Conservation (phyloP, 2,329 filamentous ascomycete species). For the Bipolaris victoriae region DNA sequence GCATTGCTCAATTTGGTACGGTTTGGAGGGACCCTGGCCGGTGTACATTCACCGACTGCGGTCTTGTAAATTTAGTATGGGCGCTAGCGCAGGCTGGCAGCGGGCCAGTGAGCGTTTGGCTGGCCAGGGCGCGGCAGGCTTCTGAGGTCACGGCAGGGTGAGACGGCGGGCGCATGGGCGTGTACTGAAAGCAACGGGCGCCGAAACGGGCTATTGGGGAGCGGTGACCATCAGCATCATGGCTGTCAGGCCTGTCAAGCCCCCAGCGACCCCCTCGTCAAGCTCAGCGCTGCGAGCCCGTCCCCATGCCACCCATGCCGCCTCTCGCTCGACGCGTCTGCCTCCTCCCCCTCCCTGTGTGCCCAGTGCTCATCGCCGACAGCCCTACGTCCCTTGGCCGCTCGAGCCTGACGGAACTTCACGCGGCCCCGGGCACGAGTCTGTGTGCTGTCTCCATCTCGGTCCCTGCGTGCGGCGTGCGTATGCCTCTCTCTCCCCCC, state of each 20-base stretch:
- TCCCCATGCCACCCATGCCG: conserved; percentile 10
- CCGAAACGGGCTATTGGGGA: conserved; percentile 31
- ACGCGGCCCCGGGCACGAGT: conserved; percentile 25
- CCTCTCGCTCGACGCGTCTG: conserved; percentile 11
- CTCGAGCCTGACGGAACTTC: conserved; percentile 13
- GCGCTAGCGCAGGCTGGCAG: conserved; percentile 35
- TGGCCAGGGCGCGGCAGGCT: conserved; percentile 29
- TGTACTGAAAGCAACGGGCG: conserved; percentile 18
- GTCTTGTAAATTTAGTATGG: conserved; percentile 40
- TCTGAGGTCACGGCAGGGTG: conserved; percentile 31
- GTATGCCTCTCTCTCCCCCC: conserved; percentile 1
- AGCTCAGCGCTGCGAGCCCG: background rate
- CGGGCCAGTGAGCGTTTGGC: conserved; percentile 36
- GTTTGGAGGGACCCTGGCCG: conserved; percentile 31
- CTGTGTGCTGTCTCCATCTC: conserved; percentile 13
- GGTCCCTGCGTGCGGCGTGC: conserved; percentile 21
- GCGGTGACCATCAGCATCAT: conserved; percentile 26
- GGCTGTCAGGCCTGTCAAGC: conserved; percentile 2
- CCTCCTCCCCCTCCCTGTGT: conserved; percentile 13
- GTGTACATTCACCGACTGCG: conserved; percentile 38
- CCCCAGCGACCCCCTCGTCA: background rate
- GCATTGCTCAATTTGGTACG: conserved; percentile 33
- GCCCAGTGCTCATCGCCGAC: conserved; percentile 21
- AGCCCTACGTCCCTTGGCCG: conserved; percentile 36
- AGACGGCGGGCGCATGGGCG: conserved; percentile 29